phyloP scores from a whole-genome alignment of 768 basidiomycete species.

The Boletus reticuloceps region DNA sequence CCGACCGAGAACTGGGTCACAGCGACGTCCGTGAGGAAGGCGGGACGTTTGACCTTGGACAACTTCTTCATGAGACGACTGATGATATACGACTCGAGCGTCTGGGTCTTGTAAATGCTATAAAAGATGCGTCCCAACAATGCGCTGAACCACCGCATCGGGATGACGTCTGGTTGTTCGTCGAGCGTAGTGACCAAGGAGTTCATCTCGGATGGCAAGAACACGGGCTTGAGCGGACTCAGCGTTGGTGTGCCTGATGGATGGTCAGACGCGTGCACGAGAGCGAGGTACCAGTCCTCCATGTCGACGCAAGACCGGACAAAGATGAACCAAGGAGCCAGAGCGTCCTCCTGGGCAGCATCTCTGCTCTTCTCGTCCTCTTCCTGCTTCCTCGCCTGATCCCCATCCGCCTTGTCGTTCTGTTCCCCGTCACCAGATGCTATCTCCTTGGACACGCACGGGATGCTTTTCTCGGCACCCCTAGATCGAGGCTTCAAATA shows the following conservation, averaged over 20 bases:
- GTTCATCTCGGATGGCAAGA: slow-evolving; percentile 77
- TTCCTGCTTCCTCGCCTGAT: slow-evolving; percentile 26
- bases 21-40: slow-evolving; percentile 79
- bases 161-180: slow-evolving; percentile 92
- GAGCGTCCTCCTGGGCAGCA: too few species aligned
- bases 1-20: slow-evolving; percentile 92
- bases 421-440: slow-evolving; percentile 12
- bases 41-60: slow-evolving; percentile 85
- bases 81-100: slow-evolving; percentile 83
- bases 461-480: too few species aligned
- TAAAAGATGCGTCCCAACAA: slow-evolving; percentile 91
- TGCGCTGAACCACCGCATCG: slow-evolving; percentile 97
- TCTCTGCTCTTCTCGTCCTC: slow-evolving; percentile 38
- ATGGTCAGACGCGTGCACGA: slow-evolving; percentile 70
- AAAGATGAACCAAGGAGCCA: slow-evolving; percentile 96
- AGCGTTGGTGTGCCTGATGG: slow-evolving; percentile 63
- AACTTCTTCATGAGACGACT: slow-evolving; percentile 90
- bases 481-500: slow-evolving; percentile 59
- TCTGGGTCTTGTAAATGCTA: slow-evolving; percentile 82
- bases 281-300: slow-evolving; percentile 94
- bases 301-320: slow-evolving; percentile 84
- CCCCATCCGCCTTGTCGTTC: slow-evolving; percentile 27
- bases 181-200: slow-evolving; percentile 82
- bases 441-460: slow-evolving; percentile 59
- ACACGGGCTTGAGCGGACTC: slow-evolving; percentile 59